Conservation (phyloP, 176 grass and related monocot genomes). For the Oryza punctata region DNA sequence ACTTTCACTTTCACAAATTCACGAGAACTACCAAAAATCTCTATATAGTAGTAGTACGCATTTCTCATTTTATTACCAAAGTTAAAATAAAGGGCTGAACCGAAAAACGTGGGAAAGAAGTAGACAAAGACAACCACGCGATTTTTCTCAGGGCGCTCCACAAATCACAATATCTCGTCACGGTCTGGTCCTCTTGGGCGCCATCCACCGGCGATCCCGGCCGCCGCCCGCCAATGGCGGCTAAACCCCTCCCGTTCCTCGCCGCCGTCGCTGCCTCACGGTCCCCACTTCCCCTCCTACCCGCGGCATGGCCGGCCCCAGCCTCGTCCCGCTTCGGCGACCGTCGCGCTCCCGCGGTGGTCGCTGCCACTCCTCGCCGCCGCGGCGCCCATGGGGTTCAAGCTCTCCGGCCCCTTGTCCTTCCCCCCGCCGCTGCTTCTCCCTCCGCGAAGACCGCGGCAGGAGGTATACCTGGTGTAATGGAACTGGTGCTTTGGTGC, state of each 20-base stretch:
- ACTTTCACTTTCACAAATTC: too few relatives aligned
- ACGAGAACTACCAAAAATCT: too few relatives aligned
- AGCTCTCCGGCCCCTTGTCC: background rate
- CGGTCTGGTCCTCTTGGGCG: background rate
- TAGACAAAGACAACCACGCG: background rate
- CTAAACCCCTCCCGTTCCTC: slow-evolving; percentile 20
- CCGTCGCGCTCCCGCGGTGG: background rate
- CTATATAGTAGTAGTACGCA: too few relatives aligned
- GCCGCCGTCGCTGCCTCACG: background rate
- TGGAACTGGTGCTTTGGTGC: background rate
- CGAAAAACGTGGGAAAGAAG: too few relatives aligned
- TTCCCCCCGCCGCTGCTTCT: background rate
- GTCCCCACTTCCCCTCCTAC: background rate
- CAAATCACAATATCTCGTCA: slow-evolving; percentile 13
- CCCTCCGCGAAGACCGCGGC: background rate
- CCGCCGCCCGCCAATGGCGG: slow-evolving; percentile 28
- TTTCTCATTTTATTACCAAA: too few relatives aligned
- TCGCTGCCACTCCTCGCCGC: slow-evolving; percentile 7
- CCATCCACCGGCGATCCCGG: slow-evolving; percentile 22
- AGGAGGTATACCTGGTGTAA: slow-evolving; percentile 25
- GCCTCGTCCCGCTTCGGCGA: slow-evolving; percentile 11
- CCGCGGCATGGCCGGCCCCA: background rate
- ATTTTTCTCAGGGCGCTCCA: background rate
- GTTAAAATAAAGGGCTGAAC: too few relatives aligned
- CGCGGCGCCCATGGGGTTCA: background rate